Percentiles rank a stretch among this genome's conserved stretches.
Evolutionary conservation across 1,139 yeast genomes (phyloP).

Genomic region (Debaryomyces udenii): DNA sequence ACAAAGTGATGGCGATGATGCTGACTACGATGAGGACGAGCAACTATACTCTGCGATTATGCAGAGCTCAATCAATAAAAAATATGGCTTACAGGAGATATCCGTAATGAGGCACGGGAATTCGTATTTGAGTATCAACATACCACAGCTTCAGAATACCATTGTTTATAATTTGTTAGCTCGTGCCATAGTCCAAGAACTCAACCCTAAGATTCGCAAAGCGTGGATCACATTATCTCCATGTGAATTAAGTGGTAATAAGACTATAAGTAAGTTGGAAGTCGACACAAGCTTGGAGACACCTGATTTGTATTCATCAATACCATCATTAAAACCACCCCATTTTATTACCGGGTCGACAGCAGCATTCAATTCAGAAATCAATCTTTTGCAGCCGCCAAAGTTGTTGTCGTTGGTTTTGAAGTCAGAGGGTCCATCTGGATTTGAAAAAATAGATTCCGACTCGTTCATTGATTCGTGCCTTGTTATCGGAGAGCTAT

Average conservation of each 20-base stretch:
- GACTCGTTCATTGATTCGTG: conserved; percentile 43
- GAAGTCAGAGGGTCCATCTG: conserved; percentile 62
- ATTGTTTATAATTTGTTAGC: conserved; percentile 38
- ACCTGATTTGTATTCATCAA: conserved; percentile 14
- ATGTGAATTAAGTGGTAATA: conserved; percentile 34
- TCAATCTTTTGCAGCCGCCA: conserved; percentile 19
- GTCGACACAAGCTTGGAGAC: conserved; percentile 23
- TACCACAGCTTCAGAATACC: conserved; percentile 38
- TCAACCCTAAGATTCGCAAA: conserved; percentile 15
- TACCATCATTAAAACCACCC: conserved; percentile 53
- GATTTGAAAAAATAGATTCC: conserved; percentile 48
- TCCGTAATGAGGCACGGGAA: conserved; percentile 25
- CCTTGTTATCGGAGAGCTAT: conserved; percentile 23
- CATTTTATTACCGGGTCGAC: conserved; percentile 56
- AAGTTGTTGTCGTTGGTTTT: conserved; percentile 33
- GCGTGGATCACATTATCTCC: conserved; percentile 41
- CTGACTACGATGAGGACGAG: conserved; percentile 57
- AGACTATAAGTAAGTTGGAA: conserved; percentile 30
- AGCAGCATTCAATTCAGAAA: conserved; percentile 44
- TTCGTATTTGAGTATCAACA: conserved; percentile 21
- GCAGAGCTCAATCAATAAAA: conserved; percentile 23
- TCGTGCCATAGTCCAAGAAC: conserved; percentile 19
- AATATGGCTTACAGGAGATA: conserved; percentile 27
- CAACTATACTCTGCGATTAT: conserved; percentile 49
- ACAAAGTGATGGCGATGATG: conserved; percentile 20